Evolutionary conservation across 257 asterid species (phyloP), one percentile per base, ranked within the genome.

Genomic region (Solanum piurae): DNA sequence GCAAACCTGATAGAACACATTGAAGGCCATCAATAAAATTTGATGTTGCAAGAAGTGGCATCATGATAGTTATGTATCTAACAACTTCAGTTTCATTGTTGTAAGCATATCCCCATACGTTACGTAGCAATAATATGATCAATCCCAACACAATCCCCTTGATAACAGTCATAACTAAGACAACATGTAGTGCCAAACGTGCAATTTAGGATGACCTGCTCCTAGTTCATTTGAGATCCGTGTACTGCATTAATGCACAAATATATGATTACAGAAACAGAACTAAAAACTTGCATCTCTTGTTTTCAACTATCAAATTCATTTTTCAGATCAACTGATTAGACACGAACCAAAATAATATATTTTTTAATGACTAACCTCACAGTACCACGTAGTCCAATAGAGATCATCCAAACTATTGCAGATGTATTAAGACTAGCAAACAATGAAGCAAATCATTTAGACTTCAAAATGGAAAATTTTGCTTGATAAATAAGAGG

Each of bases 391-490:
- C 98, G 91, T 80, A 96, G 96, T 86, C 99, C 99, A 86, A 89
- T 93, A 3, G 97, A 92, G 91, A 96, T 95, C 98, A 94, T 95
- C 95, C 98, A 96, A 85, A 96, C 94, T 14, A 94, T 93, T 83
- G 93, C 85, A 49, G 94, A 86, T 79, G 98, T 95, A 89, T 91
- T 95, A 33, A 96, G 95, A 92, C 98, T 96, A 91, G 38, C 80
- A 87, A 90, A 66, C 4, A 42, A 69, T 85, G 77, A 27, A 79
- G 76, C 21, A 55, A 29, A 73, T 52, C 55, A 21, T 52, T n/a
- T 74, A 11, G n/a, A 14, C 27, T 77, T 42, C 16, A 79, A 1
- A 44, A 42, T 23, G 25, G 20, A 79, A 14, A 29, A 4, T 4
- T 14, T 79, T 44, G 1, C 38, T 44, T 79, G 64, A 25, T 79